These are phyloP conservation scores for Entonaema liquescens DNA, from an alignment of 495 filamentous ascomycete species.

Conservation along the genomic window DNA sequence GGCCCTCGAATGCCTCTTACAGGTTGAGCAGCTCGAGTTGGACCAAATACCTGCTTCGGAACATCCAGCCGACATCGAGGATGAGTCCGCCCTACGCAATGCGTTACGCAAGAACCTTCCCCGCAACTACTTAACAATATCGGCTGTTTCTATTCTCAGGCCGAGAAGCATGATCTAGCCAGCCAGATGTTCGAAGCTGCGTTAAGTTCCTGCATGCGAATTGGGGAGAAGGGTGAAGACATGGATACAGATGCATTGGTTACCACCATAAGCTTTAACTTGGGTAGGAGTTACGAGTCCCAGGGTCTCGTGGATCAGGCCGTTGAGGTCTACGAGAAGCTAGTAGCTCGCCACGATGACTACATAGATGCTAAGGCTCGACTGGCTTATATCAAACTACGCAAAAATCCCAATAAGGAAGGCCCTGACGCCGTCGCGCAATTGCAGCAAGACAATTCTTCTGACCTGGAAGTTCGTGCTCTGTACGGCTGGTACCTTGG, in stretches of 20 bases:
- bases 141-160: constrained; percentile 90
- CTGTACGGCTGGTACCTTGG: constrained; percentile 95
- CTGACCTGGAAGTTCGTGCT: constrained; percentile 88
- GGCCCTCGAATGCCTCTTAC: constrained; percentile 86
- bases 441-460: constrained; percentile 78
- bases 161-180: constrained; percentile 81
- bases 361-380: constrained; percentile 91
- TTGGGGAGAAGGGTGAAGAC: constrained; percentile 70
- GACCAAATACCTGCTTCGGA: constrained; percentile 75
- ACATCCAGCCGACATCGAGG: constrained; percentile 67
- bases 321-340: constrained; percentile 82
- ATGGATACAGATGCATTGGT: constrained; percentile 89
- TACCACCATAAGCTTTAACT: constrained; percentile 93
- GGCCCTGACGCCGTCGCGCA: constrained; percentile 84
- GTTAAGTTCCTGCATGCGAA: constrained; percentile 81
- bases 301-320: constrained; percentile 82
- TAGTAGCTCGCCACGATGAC: constrained; percentile 82
- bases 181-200: constrained; percentile 88
- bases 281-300: constrained; percentile 94
- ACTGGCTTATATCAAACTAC: constrained; percentile 86
- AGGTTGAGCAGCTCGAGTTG: constrained; percentile 87
- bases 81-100: constrained; percentile 65
- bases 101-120: constrained; percentile 77
- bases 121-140: constrained; percentile 97
- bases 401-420: constrained; percentile 82